phyloP scores from a whole-genome alignment of 805 yeast species.

The Ascoidea rubescens region DNA sequence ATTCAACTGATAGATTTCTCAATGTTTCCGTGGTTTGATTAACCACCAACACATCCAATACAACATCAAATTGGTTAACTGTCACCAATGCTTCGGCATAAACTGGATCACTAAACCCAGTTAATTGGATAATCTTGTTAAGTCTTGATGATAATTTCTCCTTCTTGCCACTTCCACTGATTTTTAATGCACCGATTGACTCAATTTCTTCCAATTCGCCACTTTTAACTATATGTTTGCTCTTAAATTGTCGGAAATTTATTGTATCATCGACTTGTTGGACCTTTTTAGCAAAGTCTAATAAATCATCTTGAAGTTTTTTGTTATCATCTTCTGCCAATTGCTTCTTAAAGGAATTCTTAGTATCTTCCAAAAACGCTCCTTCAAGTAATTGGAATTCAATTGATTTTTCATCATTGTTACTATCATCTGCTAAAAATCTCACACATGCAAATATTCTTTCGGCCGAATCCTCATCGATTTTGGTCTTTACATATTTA shows the following conservation, averaged over 20 bases:
- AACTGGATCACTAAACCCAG: conserved; percentile 98
- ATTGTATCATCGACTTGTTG: conserved; percentile 71
- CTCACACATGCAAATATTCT: conserved; percentile 81
- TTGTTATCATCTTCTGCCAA: conserved; percentile 44
- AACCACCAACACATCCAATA: conserved; percentile 82
- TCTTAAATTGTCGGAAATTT: conserved; percentile 58
- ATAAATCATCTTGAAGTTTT: conserved; percentile 37
- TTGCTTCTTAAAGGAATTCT: conserved; percentile 67
- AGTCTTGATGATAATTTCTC: conserved; percentile 65
- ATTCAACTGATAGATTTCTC: conserved; percentile 84
- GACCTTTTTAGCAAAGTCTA: conserved; percentile 21
- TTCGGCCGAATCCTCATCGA: conserved; percentile 96
- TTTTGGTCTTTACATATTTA: conserved; percentile 48
- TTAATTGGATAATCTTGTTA: conserved; percentile 78
- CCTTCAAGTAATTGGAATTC: conserved; percentile 31
- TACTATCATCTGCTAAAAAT: conserved; percentile 55
- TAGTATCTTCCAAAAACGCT: conserved; percentile 82
- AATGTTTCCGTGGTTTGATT: conserved; percentile 89
- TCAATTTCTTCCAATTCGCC: not conserved
- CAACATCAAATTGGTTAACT: conserved; percentile 94
- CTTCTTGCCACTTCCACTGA: conserved; percentile 21
- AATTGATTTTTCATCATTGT: conserved; percentile 24
- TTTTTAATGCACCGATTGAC: not conserved
- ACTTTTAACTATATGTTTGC: not conserved
- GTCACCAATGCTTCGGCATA: conserved; percentile 95